Base-by-base conservation (phyloP, 108 stramenopile species). In the Nitzschia inconspicua region DNA sequence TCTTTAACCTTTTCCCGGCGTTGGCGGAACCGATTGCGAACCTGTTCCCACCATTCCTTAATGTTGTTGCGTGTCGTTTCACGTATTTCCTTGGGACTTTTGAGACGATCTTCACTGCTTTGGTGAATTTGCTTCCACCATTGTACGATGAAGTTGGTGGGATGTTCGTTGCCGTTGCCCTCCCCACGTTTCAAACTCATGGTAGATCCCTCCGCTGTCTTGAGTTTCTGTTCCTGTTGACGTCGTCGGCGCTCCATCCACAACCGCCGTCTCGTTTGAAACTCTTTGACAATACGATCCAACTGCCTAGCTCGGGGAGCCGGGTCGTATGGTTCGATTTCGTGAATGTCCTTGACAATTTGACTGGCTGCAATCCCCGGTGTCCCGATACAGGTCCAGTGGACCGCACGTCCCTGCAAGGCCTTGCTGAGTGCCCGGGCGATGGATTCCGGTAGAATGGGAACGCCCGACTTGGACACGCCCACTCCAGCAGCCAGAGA, bases 401-500 rank as follows among this genome's bases (percentile, higher is more conserved):
- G 79, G 7, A 83, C 78, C 23, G 73, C 60, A 10, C 76, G 57
- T 25, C 78, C 83, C 10, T 67, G 59, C 31, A 73, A 44, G 1
- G 61, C 60, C 37, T 77, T 76, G 16, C 72, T 76, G 24, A 86
- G 48, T 28, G 51, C 49, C 30, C 65, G 31, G 10, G 85, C 85
- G 68, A 86, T 86, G 6, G 70, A 57, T 52, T 83, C 81, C 9
- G 85, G 85, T 20, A 86, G 47, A 26, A 76, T 60, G 0, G 85
- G 79, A 4, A 75, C 71, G 32, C 67, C 62, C 22, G 76, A 75
- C 53, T 66, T 66, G 10, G 71, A 57, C 31, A 74, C 68, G 2
- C 85, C 85, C 9, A 82, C 78, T 29, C 85, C 85, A 16, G 72
- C 76, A 29, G 85, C 85, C 31, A 86, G 32, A 3, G 85, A 86